phyloP scores from a whole-genome alignment of 345 rosid species.

The Gossypium arboreum region DNA sequence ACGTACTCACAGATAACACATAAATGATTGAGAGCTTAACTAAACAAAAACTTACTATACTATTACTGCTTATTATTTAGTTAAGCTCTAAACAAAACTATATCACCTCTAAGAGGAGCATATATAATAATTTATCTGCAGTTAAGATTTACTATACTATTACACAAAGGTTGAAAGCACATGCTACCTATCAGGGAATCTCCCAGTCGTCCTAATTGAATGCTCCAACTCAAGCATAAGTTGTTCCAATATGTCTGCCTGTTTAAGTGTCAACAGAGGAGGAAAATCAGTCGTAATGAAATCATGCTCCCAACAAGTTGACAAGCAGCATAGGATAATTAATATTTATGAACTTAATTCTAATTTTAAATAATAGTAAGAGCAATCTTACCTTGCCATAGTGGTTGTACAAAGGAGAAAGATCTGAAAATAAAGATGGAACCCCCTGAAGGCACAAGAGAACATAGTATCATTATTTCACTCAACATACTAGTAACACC shows the following conservation, averaged over 20 bases:
- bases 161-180: slow-evolving; percentile 8
- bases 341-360: neutral
- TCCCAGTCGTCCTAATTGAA: slow-evolving; percentile 58
- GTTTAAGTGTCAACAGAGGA: slow-evolving; percentile 22
- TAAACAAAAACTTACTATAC: no score
- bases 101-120: slow-evolving; percentile 65
- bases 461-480: slow-evolving; percentile 13
- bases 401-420: slow-evolving; percentile 84
- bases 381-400: slow-evolving; percentile 65
- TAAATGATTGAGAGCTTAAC: neutral
- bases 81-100: neutral
- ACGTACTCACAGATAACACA: neutral
- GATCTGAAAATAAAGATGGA: slow-evolving; percentile 95
- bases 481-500: slow-evolving; percentile 6
- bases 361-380: slow-evolving; percentile 10
- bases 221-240: slow-evolving; percentile 82
- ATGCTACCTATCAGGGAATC: slow-evolving; percentile 78
- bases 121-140: neutral
- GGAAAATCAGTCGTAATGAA: slow-evolving; percentile 6
- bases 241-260: slow-evolving; percentile 88
- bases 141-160: neutral
- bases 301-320: neutral
- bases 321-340: neutral
- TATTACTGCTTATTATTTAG: no score
- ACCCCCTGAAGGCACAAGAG: slow-evolving; percentile 60